Evolutionary conservation across 1,284 basidiomycete species (phyloP), one percentile per base, ranked within the genome.

Genomic region (Puccinia triticina): DNA sequence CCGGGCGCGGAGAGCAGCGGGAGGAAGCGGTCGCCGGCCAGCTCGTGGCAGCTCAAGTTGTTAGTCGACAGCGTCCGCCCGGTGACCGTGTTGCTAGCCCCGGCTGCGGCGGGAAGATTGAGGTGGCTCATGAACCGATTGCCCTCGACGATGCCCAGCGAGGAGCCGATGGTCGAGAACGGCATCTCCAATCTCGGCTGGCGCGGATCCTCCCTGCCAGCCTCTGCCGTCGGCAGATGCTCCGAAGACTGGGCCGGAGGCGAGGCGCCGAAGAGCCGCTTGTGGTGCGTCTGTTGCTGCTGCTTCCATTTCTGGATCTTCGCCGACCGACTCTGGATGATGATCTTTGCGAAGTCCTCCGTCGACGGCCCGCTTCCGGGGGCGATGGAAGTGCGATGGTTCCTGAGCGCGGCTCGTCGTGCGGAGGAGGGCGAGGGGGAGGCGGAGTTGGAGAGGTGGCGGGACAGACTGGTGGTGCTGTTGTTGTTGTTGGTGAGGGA

Each of bases 261-360:
- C n/a, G n/a, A n/a, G n/a, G n/a, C n/a, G n/a, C 40, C 53, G 14
- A 69, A n/a, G 46, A 75, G 37, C 18, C 26, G 43, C 26, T 75
- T 75, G 61, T 26, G 32, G n/a, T 76, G 57, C 29, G 59, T 32
- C 14, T 64, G 46, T 18, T 82, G 81, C 21, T 82, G 64, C 83
- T 82, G 76, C 82, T 88, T 86, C 89, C 89, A 90, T 75, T 89
- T 87, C 77, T 89, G 88, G 83, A 90, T 86, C 84, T 90, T 90
- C 46, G 89, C 89, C 48, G 88, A 88, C 32, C 89, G 86, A 76
- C 88, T 89, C 83, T 89, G 89, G 83, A 90, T 87, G 84, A 90
- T 90, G 87, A 90, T 89, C 82, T 88, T 88, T 0, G 89, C 89
- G 82, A 89, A 89, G 55, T 89, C 89, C 84, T 90, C 89, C 0